These are phyloP conservation scores for Eimeria praecox DNA, from an alignment of 169 alveolate genomes.

Conservation along the genomic window DNA sequence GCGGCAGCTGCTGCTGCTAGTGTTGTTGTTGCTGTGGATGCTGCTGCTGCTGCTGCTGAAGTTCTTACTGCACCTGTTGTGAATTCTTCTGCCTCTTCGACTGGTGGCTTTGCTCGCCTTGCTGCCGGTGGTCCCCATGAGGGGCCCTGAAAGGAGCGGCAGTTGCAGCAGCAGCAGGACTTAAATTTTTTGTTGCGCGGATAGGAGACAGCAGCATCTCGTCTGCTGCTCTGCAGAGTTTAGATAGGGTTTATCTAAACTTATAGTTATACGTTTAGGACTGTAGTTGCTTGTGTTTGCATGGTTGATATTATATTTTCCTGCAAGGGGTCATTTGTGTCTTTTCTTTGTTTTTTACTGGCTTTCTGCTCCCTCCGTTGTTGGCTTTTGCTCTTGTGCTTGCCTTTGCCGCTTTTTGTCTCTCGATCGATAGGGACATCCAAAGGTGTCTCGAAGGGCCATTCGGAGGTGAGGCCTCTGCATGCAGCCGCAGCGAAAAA, in stretches of 20 bases:
- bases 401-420: background rate
- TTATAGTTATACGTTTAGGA: too few species aligned
- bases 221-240: background rate
- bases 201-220: background rate
- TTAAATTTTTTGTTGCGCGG: background rate
- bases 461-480: background rate
- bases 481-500: background rate
- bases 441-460: slow-evolving; percentile 6
- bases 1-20: background rate
- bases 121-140: background rate
- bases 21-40: background rate
- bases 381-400: background rate
- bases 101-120: background rate
- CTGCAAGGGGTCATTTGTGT: background rate
- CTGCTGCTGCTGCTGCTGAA: background rate
- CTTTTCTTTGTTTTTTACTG: background rate
- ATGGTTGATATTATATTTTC: background rate
- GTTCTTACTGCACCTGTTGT: background rate
- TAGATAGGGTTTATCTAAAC: too few species aligned
- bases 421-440: background rate
- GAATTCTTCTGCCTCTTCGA: background rate
- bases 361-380: background rate
- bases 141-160: background rate
- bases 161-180: background rate
- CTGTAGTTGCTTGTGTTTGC: background rate